Conservation (phyloP, 768 basidiomycete genomes). For the Multifurca ochricompacta region DNA sequence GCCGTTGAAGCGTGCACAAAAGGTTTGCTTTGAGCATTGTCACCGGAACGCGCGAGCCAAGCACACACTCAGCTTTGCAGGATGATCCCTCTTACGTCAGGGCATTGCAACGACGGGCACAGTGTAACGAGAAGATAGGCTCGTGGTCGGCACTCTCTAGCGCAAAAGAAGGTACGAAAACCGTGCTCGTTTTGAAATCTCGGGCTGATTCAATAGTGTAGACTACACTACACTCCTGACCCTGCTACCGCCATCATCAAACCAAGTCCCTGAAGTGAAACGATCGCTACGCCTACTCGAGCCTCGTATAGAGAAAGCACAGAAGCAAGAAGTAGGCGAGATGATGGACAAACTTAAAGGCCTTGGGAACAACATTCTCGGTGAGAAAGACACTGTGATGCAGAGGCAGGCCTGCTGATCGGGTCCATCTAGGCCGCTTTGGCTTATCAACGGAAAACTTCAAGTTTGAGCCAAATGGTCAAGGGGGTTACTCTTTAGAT, state of each 20-base stretch:
- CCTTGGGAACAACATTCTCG: slow-evolving; percentile 83
- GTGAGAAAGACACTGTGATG: slow-evolving; percentile 33
- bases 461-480: slow-evolving; percentile 88
- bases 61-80: slow-evolving; percentile 51
- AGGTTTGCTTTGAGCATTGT: slow-evolving; percentile 8
- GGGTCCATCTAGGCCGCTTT: slow-evolving; percentile 60
- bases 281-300: slow-evolving; percentile 49
- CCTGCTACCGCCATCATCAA: slow-evolving; percentile 49
- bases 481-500: slow-evolving; percentile 94
- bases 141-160: slow-evolving; percentile 79
- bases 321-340: slow-evolving; percentile 82
- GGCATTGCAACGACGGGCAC: slow-evolving; percentile 81
- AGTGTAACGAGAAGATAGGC: slow-evolving; percentile 70
- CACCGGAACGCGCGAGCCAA: background rate
- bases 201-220: slow-evolving; percentile 26
- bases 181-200: slow-evolving; percentile 1
- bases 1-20: slow-evolving; percentile 22
- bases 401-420: background rate
- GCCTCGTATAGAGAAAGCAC: slow-evolving; percentile 63
- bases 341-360: slow-evolving; percentile 92
- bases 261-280: slow-evolving; percentile 41
- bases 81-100: slow-evolving; percentile 85
- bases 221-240: slow-evolving; percentile 72
- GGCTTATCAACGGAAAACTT: slow-evolving; percentile 95
- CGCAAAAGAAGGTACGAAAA: slow-evolving; percentile 71